A percentile compares a stretch with the other conserved stretches of the same genome.
Evolutionary conservation across 2,329 filamentous ascomycete species (phyloP).

Genomic region (Tothia fuscella): DNA sequence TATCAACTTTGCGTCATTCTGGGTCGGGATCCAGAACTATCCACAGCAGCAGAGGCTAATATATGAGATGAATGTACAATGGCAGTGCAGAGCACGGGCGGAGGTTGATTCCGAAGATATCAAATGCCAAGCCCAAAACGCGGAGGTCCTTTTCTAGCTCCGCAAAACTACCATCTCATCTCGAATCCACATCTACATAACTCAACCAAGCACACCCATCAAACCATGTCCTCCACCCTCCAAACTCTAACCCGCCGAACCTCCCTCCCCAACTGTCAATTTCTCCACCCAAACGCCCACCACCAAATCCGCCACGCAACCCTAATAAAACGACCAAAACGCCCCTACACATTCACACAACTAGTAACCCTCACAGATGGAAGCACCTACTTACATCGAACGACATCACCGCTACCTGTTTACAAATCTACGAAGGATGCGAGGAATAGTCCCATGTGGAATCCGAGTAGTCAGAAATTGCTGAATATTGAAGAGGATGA

Average conservation of each 20-base stretch:
- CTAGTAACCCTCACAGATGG: conserved; percentile 87
- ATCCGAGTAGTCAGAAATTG: conserved; percentile 69
- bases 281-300: conserved; percentile 8
- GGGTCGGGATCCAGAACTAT: too few species aligned
- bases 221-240: conserved; percentile 1
- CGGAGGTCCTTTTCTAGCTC: neutral
- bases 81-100: too few species aligned
- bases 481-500: conserved; percentile 89
- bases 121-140: neutral
- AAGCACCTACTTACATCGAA: conserved; percentile 67
- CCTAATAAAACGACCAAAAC: conserved; percentile 74
- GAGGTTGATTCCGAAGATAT: neutral
- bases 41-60: too few species aligned
- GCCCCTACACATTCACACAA: conserved; percentile 96
- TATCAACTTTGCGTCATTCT: too few species aligned
- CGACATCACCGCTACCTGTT: conserved; percentile 56
- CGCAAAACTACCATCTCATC: too few species aligned
- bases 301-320: conserved; percentile 60
- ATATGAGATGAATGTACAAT: too few species aligned
- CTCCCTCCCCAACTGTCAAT: neutral
- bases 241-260: neutral
- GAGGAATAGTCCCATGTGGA: conserved; percentile 83
- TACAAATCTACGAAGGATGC: conserved; percentile 66
- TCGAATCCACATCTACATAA: neutral
- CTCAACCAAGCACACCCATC: neutral